Evolutionary conservation across 2,329 filamentous ascomycete genomes (phyloP), one percentile per base, ranked within the genome.

Genomic region (Gremmenia infestans): DNA sequence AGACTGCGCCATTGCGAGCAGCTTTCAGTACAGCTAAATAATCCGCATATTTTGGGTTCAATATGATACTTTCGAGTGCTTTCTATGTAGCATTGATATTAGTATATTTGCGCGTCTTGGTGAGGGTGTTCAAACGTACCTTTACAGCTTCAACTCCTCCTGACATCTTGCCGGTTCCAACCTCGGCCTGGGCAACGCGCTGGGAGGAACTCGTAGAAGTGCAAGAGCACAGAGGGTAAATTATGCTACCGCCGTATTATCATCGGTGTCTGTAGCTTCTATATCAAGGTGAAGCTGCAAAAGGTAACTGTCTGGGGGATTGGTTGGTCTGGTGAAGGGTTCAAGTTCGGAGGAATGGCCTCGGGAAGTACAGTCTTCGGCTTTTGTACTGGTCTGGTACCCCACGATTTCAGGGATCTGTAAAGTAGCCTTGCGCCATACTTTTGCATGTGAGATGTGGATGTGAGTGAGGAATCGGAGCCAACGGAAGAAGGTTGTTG

Each of bases 1-100:
- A 99, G 61, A 99, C 91, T 63, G 92, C 86, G 72, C 94, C 94
- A 84, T 97, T 99, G 74, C 94, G 91, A 64, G 94, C 88, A 67
- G 86, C 91, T 81, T 99, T 99, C 72, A 96, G 72, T 64, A 99
- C 80, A 55, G 89, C 84, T 60, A 99, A 82, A 54, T 91, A 72
- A 67, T 94, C 90, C 67, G 94, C 90, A 75, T 96, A 89, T 63
- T 84, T 81, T 5, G 92, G 91, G 71, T 97, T 85, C 60, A 94
- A 82, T 63, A 92, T 78, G 55, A 96, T 79, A 64, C 81, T 81
- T 76, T 96, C 91, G 65, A 92, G 75, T n/a, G 64, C 64, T 62
- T 58, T 68, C 69, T 71, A 58, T 59, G 36, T 14, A 5, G 17
- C 2, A 15, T 9, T 36, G 11, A 23, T 28, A 57, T 67, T 48